These are phyloP conservation scores for Suillus tomentosus DNA, from an alignment of 768 basidiomycete genomes.

Conservation along the genomic window DNA sequence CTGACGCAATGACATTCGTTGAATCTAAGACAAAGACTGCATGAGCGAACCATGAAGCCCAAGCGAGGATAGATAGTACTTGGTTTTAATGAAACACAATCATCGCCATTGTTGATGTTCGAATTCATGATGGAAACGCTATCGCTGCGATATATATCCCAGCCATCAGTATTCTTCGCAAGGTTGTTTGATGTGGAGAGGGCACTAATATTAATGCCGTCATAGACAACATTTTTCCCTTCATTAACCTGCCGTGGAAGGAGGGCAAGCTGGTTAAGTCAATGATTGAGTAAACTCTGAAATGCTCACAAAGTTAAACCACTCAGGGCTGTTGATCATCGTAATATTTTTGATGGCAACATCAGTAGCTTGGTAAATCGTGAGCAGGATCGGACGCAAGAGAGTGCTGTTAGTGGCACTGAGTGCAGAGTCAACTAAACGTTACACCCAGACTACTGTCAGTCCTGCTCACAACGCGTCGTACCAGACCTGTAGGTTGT, in stretches of 20 bases:
- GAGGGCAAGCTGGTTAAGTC: neutral
- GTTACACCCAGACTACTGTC: conserved; percentile 6
- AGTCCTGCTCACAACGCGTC: conserved; percentile 44
- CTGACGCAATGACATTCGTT: conserved; percentile 57
- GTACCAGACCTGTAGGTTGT: conserved; percentile 48
- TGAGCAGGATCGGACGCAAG: conserved; percentile 56
- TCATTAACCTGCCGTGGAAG: conserved; percentile 43
- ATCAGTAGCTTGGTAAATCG: conserved; percentile 51
- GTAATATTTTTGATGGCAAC: conserved; percentile 49
- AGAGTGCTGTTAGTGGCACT: conserved; percentile 49
- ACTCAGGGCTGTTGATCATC: conserved; percentile 54
- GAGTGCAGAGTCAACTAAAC: neutral
- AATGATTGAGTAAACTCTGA: neutral
- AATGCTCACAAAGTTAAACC: conserved; percentile 48
- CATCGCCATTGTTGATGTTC: conserved; percentile 55
- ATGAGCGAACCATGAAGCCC: neutral
- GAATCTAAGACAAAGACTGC: conserved; percentile 33
- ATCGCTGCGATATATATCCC: conserved; percentile 64
- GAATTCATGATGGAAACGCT: conserved; percentile 50
- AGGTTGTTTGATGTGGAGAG: conserved; percentile 44
- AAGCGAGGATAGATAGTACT: conserved; percentile 30
- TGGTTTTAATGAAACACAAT: conserved; percentile 62
- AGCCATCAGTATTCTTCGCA: conserved; percentile 59
- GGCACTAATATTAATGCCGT: conserved; percentile 49
- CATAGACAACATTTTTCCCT: conserved; percentile 46